Evolutionary conservation across 495 filamentous ascomycete genomes (phyloP), one percentile per base, ranked within the genome.

Genomic region (Astrothelium subdiscretum): DNA sequence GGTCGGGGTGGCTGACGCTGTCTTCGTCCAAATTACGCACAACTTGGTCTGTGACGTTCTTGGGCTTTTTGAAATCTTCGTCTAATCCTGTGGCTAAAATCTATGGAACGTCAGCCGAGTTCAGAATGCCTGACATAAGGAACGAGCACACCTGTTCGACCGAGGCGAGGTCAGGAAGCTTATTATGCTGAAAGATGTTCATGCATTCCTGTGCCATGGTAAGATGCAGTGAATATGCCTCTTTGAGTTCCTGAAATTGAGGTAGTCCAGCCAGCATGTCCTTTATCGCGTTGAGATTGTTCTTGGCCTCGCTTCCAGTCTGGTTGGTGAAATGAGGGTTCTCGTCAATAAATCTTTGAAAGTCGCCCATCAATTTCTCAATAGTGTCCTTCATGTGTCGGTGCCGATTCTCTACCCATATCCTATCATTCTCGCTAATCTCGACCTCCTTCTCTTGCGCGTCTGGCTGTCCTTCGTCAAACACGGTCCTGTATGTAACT

Each of bases 201-300:
- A 97, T 97, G 65, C 90, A 92, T 68, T 96, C 92, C 69, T 96
- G 88, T n/a, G 94, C 95, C 94, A 98, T 98, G 65, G 83, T 92
- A 18, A 98, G 78, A 72, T 98, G 94, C 32, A 98, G 79, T 0
- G 94, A 92, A 70, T 97, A 98, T 35, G 90, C 87, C 71, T 95
- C 88, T 74, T 97, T 96, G 76, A 92, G 88, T 70, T 90, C 87
- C 62, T 95, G 90, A 70, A 95, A 98, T 68, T 98, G 90, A 27
- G 91, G 91, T 62, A 98, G 77, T 42, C 91, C 92, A 13, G 88
- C 94, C 73, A 98, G 75, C 94, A 98, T 98, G 71, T 96, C 90
- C 72, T 91, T 91, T 71, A 98, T 97, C 57, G 87, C 90, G 76
- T 92, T 91, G 43, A 98, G 77, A 70, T 82, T 95, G 22, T 82